Conservation (phyloP, 176 grass and related monocot genomes). For the Zoysia pacifica region DNA sequence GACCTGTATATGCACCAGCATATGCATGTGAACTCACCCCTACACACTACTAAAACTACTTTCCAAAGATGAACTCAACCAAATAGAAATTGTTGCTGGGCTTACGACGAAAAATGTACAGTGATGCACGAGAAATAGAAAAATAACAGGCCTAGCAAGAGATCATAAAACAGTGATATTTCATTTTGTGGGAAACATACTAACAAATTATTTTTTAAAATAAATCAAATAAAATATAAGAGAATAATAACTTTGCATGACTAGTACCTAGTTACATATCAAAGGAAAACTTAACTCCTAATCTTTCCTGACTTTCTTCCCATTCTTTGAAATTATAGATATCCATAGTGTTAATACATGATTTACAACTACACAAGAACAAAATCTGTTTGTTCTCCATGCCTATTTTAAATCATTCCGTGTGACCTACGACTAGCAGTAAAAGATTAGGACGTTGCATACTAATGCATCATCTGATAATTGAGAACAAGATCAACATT, state of each 20-base stretch:
- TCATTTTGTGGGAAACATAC: not conserved
- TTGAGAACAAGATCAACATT: not conserved
- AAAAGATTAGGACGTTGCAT: not conserved
- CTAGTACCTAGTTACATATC: not conserved
- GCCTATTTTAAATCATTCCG: not conserved
- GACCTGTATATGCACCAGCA: not conserved
- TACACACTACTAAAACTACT: not conserved
- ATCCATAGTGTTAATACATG: not conserved
- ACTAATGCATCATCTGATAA: not conserved
- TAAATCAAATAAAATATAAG: not conserved
- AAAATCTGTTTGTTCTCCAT: not conserved
- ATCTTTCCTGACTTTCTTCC: not conserved
- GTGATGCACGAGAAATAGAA: not conserved
- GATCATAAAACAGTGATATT: not conserved
- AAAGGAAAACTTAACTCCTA: not conserved
- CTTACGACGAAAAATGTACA: not conserved
- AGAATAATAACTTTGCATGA: not conserved
- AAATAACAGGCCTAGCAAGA: not conserved
- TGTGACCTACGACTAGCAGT: not conserved
- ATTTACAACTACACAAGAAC: not conserved
- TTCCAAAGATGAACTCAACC: conserved; percentile 1
- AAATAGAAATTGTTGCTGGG: not conserved
- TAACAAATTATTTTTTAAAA: not conserved
- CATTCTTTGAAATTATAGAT: not conserved
- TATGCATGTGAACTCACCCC: not conserved